Base-by-base conservation (phyloP, 2,329 filamentous ascomycete species). In the Parasarocladium wereldwijsianum region DNA sequence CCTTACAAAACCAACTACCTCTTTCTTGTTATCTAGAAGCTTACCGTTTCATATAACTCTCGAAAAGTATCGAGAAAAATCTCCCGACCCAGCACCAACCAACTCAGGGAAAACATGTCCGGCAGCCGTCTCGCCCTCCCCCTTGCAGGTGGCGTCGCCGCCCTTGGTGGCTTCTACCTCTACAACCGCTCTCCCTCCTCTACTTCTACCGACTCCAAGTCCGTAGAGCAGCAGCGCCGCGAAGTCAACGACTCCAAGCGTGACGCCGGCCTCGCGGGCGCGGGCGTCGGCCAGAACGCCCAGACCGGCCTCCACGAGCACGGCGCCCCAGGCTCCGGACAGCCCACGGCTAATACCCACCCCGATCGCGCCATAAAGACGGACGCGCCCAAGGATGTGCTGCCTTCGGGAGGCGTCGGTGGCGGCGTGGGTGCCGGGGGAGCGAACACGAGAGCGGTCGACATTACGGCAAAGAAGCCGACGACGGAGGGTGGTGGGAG, bases 391-490 rank as follows among this genome's bases (percentile, higher is more conserved):
- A n/a, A 34, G 28, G 48, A 52, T n/a, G 41, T 51, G 34, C 41
- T 54, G 0, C 50, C 51, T 5, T 41, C 46, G 1, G 51, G 51
- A 1, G 44, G 46, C 5, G 43, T 50, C 2, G 50, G 50, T 0
- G 51, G 51, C 1, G 50, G 51, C 3, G 32, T 36, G 5, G 50
- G 50, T 1, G 43, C 24, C 1, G 51, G 47, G 4, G 44, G 43
- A 14, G 23, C 42, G 12, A 46, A 44, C 20, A 35, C 41, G 11
- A 43, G 51, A 8, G 38, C 37, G 6, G 37, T 50, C 9, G 45
- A 53, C 36, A 35, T 47, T 33, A 28, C 39, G 16, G 33, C 33
- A 6, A 38, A 39, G 33, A 27, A 37, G 12, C 28, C 22, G 18
- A 21, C 14, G 16, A 30, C 14, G 29, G 32, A 23, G 35, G 31